Conservation (phyloP, 2,329 filamentous ascomycete species). For the Beauveria caledonica region DNA sequence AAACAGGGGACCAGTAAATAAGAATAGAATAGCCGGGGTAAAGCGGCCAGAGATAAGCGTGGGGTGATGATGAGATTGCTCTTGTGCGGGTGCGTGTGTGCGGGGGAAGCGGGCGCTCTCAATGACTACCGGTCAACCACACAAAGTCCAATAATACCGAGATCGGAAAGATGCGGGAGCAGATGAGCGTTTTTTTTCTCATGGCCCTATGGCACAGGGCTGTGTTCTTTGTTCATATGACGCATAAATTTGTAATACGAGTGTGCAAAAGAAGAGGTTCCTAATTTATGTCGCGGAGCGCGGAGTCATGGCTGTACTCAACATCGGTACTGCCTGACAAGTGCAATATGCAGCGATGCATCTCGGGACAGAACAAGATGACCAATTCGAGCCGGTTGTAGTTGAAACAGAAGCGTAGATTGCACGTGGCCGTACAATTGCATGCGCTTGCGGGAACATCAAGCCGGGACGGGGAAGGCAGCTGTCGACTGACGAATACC, state of each 20-base stretch:
- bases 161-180: conserved; percentile 11
- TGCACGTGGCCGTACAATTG: neutral
- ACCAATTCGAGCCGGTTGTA: neutral
- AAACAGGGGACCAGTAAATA: conserved; percentile 6
- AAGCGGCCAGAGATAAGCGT: conserved; percentile 5
- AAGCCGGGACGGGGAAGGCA: neutral
- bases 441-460: neutral
- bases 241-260: neutral
- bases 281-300: neutral
- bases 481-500: neutral
- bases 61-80: conserved; percentile 2
- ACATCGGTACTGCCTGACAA: neutral
- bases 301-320: neutral
- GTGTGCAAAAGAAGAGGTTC: neutral
- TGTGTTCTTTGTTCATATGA: neutral
- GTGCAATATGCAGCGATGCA: neutral
- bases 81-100: neutral
- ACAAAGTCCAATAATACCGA: neutral
- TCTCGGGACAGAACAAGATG: neutral
- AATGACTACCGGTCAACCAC: neutral
- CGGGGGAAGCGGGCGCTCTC: neutral
- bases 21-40: conserved; percentile 11
- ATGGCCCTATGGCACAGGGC: neutral
- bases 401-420: neutral
- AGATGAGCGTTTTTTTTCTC: neutral